These are phyloP conservation scores for Saitozyma podzolica DNA, from an alignment of 768 basidiomycete species.

Conservation along the genomic window DNA sequence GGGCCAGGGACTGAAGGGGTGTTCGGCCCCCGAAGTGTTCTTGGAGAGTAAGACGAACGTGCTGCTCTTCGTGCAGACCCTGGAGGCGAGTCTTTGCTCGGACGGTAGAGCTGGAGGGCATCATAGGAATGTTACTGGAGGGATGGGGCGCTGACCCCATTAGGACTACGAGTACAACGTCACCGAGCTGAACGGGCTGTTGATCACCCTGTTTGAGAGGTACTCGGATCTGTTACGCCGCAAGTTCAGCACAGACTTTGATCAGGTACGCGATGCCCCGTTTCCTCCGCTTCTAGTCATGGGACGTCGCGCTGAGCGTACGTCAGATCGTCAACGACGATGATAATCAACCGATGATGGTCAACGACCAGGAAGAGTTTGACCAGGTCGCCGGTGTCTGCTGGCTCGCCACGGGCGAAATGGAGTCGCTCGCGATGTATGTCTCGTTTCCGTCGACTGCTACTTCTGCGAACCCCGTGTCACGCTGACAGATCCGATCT, in stretches of 20 bases:
- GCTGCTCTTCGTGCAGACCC: constrained; percentile 81
- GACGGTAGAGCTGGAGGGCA: not conserved
- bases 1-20: constrained; percentile 67
- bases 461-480: not conserved
- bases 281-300: not conserved
- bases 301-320: not conserved
- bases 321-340: constrained; percentile 77
- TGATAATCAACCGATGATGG: constrained; percentile 85
- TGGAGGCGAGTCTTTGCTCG: constrained; percentile 65
- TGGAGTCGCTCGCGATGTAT: constrained; percentile 56
- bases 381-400: constrained; percentile 75
- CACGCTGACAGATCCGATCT: not conserved
- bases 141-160: not conserved
- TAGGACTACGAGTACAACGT: constrained; percentile 87
- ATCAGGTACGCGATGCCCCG: constrained; percentile 66
- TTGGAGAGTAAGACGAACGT: constrained; percentile 79
- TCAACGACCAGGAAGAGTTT: constrained; percentile 61
- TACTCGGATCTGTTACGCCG: constrained; percentile 78
- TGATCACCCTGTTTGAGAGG: constrained; percentile 85
- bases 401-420: constrained; percentile 74
- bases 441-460: constrained; percentile 2
- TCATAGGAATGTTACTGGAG: not conserved
- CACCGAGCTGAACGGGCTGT: constrained; percentile 73
- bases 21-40: constrained; percentile 78
- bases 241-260: constrained; percentile 78